Evolutionary conservation across 2,329 filamentous ascomycete genomes (phyloP).

Genomic region (Chaetomiaceae sp.): DNA sequence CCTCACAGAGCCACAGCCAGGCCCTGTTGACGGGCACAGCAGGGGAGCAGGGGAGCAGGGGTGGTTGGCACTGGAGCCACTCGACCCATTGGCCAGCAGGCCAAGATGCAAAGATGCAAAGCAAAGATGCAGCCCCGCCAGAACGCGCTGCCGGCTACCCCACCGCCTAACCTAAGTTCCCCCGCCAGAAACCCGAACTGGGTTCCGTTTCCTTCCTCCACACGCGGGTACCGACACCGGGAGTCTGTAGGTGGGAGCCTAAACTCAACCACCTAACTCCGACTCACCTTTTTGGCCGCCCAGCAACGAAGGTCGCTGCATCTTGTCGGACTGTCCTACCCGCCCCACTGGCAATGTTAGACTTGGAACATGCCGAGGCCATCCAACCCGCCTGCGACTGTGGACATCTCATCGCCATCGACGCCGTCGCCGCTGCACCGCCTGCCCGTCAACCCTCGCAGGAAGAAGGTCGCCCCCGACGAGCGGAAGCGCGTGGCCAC

Average conservation of each 20-base stretch:
- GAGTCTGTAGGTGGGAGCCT: too few relatives aligned
- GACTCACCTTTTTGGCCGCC: too few relatives aligned
- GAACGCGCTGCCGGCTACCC: conserved; percentile 2
- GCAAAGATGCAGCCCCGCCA: too few relatives aligned
- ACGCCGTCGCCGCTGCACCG: conserved; percentile 26
- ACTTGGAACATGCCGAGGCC: conserved; percentile 19
- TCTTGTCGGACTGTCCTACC: too few relatives aligned
- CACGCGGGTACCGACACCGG: conserved; percentile 21
- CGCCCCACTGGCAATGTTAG: too few relatives aligned
- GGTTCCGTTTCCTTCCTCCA: conserved; percentile 16
- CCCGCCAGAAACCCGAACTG: conserved; percentile 12
- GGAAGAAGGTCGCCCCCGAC: conserved; percentile 41
- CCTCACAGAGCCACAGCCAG: too few relatives aligned
- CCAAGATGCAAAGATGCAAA: too few relatives aligned
- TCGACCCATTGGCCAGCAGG: too few relatives aligned
- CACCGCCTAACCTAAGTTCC: conserved; percentile 7
- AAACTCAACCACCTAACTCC: conserved; percentile 12
- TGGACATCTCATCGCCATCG: conserved; percentile 8
- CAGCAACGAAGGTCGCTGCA: too few relatives aligned
- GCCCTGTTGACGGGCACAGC: too few relatives aligned
- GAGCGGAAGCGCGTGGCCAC: conserved; percentile 44
- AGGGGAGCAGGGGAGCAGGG: too few relatives aligned
- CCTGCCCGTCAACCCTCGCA: conserved; percentile 45
- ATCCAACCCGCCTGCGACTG: conserved; percentile 11
- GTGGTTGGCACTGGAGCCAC: too few relatives aligned